Evolutionary conservation across 345 rosid genomes (phyloP), one percentile per base, ranked within the genome.

Genomic region (Geranium rotundifolium): DNA sequence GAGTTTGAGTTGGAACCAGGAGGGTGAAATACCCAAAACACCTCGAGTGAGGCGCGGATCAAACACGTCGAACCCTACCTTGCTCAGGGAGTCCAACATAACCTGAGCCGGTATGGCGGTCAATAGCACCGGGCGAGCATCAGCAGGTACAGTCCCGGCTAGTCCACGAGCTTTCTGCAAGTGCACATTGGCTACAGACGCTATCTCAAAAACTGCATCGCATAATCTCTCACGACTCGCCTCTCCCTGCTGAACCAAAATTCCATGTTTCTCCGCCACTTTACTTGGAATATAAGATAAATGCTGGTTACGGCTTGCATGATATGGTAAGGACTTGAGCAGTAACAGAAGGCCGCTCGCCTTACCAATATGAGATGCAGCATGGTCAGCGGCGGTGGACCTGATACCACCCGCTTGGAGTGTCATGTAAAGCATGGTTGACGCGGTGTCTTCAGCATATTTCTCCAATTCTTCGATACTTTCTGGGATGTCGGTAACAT

Each of bases 301-400:
- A 64, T 89, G 96, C 55, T 81, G 89, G 73, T 79, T 84, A 69
- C 79, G 79, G 54, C 81, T 77, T 41, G 90, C 91, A 60, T 92
- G 98, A 66, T 92, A 89, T 0, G 97, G 95, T 30, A 92, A 70
- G 2, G 98, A 82, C 64, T 77, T 84, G 0, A 87, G 90, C 30
- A 92, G 79, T 75, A 87, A 78, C 41, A 87, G 88, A 62, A 92
- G 86, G 64, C 98, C 96, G 59, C 95, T 87, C 15, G 95, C 98
- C 72, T 92, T 92, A 54, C 96, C 96, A 18, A 87, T 76, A 69
- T 92, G 96, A 56, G 98, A 92, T 59, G 95, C 95, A 1, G 86
- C 95, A 17, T 89, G 98, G 70, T 92, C 96, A 0, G 90, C 90
- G 1, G 83, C 79, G 57, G 95, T 79, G 27, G 96, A 87, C 64